phyloP scores from a whole-genome alignment of 495 filamentous ascomycete species.

The Margaritispora aquatica region DNA sequence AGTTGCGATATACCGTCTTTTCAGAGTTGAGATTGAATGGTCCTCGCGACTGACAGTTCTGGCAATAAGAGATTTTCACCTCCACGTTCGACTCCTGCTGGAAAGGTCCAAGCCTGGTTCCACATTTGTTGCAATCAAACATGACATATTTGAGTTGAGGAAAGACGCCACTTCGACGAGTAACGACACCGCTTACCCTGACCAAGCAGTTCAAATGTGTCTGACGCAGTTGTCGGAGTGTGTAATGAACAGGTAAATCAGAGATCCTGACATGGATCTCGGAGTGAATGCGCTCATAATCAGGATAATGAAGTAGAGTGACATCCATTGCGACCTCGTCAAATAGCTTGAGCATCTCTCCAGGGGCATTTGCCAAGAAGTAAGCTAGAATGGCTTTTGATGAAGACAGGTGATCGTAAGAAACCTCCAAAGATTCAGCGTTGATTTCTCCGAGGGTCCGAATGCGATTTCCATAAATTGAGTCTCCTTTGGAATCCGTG shows the following conservation, averaged over 20 bases:
- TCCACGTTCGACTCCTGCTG: conserved; percentile 95
- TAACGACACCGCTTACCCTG: conserved; percentile 91
- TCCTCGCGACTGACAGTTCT: conserved; percentile 93
- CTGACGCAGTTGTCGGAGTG: conserved; percentile 94
- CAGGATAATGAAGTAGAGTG: conserved; percentile 89
- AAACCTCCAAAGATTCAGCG: conserved; percentile 92
- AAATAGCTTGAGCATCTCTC: conserved; percentile 91
- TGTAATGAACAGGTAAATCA: conserved; percentile 90
- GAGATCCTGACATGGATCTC: conserved; percentile 98
- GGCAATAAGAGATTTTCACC: conserved; percentile 93
- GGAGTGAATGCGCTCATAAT: conserved; percentile 95
- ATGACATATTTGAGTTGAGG: conserved; percentile 97
- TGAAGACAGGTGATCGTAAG: conserved; percentile 82
- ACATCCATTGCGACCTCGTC: conserved; percentile 96
- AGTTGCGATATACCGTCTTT: conserved; percentile 99
- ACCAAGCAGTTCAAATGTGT: conserved; percentile 96
- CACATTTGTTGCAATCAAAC: conserved; percentile 94
- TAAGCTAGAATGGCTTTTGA: conserved; percentile 96
- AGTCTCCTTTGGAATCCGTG: conserved; percentile 76
- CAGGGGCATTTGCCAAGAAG: conserved; percentile 92
- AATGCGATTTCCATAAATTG: conserved; percentile 91
- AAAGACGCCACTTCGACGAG: conserved; percentile 93
- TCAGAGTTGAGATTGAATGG: conserved; percentile 96
- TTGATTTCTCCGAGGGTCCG: conserved; percentile 93
- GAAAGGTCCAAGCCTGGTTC: conserved; percentile 86